Conservation (phyloP, 208 protist species). For the Trypanosoma boissoni region DNA sequence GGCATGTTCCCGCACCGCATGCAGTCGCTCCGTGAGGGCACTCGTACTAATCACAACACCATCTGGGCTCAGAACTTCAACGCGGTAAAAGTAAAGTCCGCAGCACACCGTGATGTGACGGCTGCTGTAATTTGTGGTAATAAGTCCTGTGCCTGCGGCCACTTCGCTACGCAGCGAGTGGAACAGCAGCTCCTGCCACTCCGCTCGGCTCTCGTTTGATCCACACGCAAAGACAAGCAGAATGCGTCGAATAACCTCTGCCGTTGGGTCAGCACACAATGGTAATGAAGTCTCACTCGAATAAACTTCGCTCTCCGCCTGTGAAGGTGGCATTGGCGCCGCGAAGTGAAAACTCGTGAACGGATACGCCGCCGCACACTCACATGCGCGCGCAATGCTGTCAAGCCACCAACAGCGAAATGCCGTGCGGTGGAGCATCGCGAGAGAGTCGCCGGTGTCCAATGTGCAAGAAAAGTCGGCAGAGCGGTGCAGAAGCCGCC, state of each 20-base stretch:
- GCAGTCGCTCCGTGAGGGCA: conserved; percentile 13
- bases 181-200: conserved; percentile 17
- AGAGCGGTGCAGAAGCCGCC: conserved; percentile 11
- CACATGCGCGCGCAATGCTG: conserved; percentile 7
- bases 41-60: conserved; percentile 5
- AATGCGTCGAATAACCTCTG: conserved; percentile 21
- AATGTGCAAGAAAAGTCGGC: conserved; percentile 4
- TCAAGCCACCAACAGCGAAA: conserved; percentile 19
- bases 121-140: conserved; percentile 23
- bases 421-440: background rate
- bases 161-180: conserved; percentile 20
- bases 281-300: background rate
- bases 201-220: conserved; percentile 8
- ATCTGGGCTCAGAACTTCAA: conserved; percentile 50
- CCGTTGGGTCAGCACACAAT: background rate
- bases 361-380: conserved; percentile 12
- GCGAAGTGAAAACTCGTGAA: conserved; percentile 22
- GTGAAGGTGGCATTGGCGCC: background rate
- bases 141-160: conserved; percentile 1
- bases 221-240: conserved; percentile 15
- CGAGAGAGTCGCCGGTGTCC: background rate
- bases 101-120: conserved; percentile 77
- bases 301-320: background rate
- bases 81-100: conserved; percentile 62
- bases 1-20: conserved; percentile 18